Evolutionary conservation across 768 basidiomycete species (phyloP).

Genomic region (Kwoniella dendrophila): DNA sequence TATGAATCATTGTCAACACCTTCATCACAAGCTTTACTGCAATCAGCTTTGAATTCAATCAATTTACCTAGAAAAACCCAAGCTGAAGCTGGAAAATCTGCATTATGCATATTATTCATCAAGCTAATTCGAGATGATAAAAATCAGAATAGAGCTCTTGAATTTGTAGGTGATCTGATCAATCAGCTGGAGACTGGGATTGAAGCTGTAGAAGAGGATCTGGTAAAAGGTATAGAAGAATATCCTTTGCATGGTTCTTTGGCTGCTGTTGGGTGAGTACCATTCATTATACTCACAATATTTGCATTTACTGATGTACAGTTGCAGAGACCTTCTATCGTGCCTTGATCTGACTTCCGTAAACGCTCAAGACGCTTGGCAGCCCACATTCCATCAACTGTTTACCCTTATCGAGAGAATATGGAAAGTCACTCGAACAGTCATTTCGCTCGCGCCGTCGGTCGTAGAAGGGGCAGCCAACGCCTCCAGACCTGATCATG

Average conservation of each 20-base stretch:
- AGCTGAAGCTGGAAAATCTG: slow-evolving; percentile 52
- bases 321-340: slow-evolving; percentile 28
- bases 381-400: slow-evolving; percentile 25
- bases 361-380: slow-evolving; percentile 18
- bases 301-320: slow-evolving; percentile 1
- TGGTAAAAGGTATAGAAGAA: slow-evolving; percentile 38
- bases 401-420: slow-evolving; percentile 30
- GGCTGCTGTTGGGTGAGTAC: slow-evolving; percentile 43
- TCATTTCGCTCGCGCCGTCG: slow-evolving; percentile 37
- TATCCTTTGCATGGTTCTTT: slow-evolving; percentile 50
- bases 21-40: slow-evolving; percentile 26
- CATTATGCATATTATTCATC: slow-evolving; percentile 45
- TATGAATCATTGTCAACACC: slow-evolving; percentile 28
- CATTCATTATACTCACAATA: background rate
- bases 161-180: slow-evolving; percentile 31
- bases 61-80: slow-evolving; percentile 49
- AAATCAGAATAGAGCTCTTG: background rate
- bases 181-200: slow-evolving; percentile 32
- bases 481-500: slow-evolving; percentile 39
- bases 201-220: slow-evolving; percentile 33
- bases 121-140: slow-evolving; percentile 23
- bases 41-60: slow-evolving; percentile 37
- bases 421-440: slow-evolving; percentile 40
- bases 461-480: slow-evolving; percentile 11
- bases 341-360: slow-evolving; percentile 20